Evolutionary conservation across 345 rosid genomes (phyloP), one percentile per base, ranked within the genome.

Genomic region (Hirschfeldia incana): DNA sequence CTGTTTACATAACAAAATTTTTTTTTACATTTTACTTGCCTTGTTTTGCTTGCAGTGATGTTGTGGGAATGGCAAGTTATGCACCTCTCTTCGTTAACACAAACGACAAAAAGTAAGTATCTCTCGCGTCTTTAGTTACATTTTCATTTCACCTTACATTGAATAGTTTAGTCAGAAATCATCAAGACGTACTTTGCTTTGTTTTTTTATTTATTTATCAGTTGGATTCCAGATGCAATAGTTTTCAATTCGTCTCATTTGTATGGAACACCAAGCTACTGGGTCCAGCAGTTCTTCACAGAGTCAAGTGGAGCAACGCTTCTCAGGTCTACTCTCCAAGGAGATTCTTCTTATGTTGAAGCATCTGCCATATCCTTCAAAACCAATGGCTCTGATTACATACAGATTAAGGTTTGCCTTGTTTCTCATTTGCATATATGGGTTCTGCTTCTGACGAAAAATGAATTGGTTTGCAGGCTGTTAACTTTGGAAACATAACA

Each of bases 211-310:
- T 49, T 66, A 46, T 6, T 16, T 26, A n/a, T 37, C 26, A 94
- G 95, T 81, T 94, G 97, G 98, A 87, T 77, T 37, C 97, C 98
- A 2, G 98, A 94, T 84, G 94, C 97, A 37, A 94, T 94, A 39
- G 97, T 91, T 68, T 92, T 87, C 84, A 82, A 91, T 66, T 86
- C 98, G 6, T 88, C 87, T 1, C 89, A 83, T 34, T n/a, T 32
- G 1, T 94, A 89, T 80, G 98, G 98, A 84, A 92, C 98, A 74
- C 98, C 98, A 6, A 94, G 98, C 88, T 94, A 91, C 75, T 94
- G 98, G 98, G 71, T 91, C 67, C 97, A 90, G 77, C 87, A 17
- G 8, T 88, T 91, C 80, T 92, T 94, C 70, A 44, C 65, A n/a
- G 91, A 91, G 64, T 88, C 97, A 28, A 91, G 97, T 70, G 98